Evolutionary conservation across 2,329 filamentous ascomycete species (phyloP).

Genomic region (Diaporthe vexans): DNA sequence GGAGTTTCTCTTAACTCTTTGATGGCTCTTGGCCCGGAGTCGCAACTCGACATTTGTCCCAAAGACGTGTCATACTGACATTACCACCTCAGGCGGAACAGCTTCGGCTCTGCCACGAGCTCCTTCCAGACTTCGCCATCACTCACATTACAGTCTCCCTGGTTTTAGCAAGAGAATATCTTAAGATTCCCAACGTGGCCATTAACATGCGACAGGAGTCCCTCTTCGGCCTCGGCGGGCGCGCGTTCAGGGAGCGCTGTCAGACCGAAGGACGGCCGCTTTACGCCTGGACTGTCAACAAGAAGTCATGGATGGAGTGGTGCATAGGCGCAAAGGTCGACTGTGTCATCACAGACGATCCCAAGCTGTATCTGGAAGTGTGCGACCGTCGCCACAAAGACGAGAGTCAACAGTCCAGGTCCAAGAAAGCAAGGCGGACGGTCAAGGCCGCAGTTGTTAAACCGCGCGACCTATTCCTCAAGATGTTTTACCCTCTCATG

Average conservation of each 20-base stretch:
- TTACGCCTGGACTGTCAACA: conserved; percentile 90
- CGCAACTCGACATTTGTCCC: no score
- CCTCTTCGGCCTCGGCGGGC: conserved; percentile 77
- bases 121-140: conserved; percentile 74
- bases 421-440: conserved; percentile 29
- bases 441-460: conserved; percentile 6
- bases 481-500: conserved; percentile 17
- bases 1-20: no score
- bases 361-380: conserved; percentile 75
- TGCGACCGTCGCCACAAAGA: conserved; percentile 56
- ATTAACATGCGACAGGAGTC: conserved; percentile 83
- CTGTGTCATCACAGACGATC: conserved; percentile 90
- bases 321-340: conserved; percentile 76
- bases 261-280: conserved; percentile 70
- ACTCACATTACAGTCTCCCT: conserved; percentile 78
- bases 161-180: conserved; percentile 78
- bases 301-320: conserved; percentile 85
- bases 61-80: neutral
- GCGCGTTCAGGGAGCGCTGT: conserved; percentile 74
- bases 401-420: neutral
- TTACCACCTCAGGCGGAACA: conserved; percentile 25
- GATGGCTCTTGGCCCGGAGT: no score
- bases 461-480: conserved; percentile 16
- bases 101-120: conserved; percentile 70
- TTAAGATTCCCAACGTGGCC: conserved; percentile 73